A percentile compares a stretch with the other conserved stretches of the same genome.
These are phyloP conservation scores for Microbotryum silenes-acaulis DNA, from an alignment of 1,284 basidiomycete genomes.

Conservation along the genomic window DNA sequence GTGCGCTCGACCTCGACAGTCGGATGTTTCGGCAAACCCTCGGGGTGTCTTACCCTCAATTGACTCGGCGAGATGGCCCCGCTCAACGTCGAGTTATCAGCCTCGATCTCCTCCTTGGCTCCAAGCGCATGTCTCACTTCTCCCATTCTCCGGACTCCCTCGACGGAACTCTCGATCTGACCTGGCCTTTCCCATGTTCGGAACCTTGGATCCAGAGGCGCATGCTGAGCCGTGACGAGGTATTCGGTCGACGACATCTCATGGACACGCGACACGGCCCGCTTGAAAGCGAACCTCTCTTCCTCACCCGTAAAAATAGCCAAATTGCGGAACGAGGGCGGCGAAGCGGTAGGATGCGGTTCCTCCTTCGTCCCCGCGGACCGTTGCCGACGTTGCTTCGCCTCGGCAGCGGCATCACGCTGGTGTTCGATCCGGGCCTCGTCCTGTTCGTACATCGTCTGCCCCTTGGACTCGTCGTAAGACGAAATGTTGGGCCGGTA, in stretches of 20 bases:
- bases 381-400: slow-evolving; percentile 1
- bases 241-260: slow-evolving; percentile 59
- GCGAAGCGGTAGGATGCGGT: slow-evolving; percentile 28
- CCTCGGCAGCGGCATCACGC: not conserved
- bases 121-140: slow-evolving; percentile 17
- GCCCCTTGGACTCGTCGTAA: slow-evolving; percentile 22
- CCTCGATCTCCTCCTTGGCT: slow-evolving; percentile 2
- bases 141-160: not conserved
- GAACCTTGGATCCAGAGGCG: slow-evolving; percentile 19
- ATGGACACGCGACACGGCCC: slow-evolving; percentile 56
- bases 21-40: slow-evolving; percentile 12
- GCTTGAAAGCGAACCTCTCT: slow-evolving; percentile 43
- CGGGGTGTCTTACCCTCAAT: slow-evolving; percentile 15
- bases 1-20: not conserved
- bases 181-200: slow-evolving; percentile 24
- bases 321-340: slow-evolving; percentile 44
- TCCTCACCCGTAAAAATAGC: slow-evolving; percentile 56
- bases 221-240: slow-evolving; percentile 27
- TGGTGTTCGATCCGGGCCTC: slow-evolving; percentile 14
- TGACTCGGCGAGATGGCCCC: slow-evolving; percentile 24
- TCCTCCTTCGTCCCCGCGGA: not conserved
- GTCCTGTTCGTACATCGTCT: slow-evolving; percentile 14
- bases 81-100: slow-evolving; percentile 7
- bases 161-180: not conserved
- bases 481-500: slow-evolving; percentile 35